Base-by-base conservation (phyloP, 2,329 filamentous ascomycete genomes). In the Trichoderma pleuroti region DNA sequence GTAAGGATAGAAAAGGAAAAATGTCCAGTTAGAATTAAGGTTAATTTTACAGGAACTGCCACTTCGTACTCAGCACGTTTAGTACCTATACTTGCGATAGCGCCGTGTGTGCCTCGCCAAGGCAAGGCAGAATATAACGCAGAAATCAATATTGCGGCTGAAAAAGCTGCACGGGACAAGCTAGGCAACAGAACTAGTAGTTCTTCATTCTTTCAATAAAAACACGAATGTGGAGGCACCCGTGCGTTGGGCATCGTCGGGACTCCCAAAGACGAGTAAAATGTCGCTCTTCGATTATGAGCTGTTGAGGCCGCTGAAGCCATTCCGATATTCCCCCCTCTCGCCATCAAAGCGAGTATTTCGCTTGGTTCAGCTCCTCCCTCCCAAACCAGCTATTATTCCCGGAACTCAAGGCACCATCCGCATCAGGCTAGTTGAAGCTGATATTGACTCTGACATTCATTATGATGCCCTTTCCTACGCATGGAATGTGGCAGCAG, bases 381-480 rank as follows among this genome's bases (percentile, higher is more conserved):
- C 74, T 2, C 72, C 75, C 1, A 70, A 60, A n/a, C 70, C 71
- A 11, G 68, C 74, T 0, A n/a, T 70, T n/a, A 42, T 75, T 1
- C 75, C 74, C 4, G 71, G 72, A 52, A 68, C 73, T 7, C 54
- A 71, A 24, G 74, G 76, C 10, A 78, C 74, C 1, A 11, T 77
- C 6, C 76, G 76, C 5, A 73, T 80, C 28, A 71, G 78, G 24
- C 70, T 80, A 32, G n/a, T 77, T 32, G 75, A 78, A 49, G 72
- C 59, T 6, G 71, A 75, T 60, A 66, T 75, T 18, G 74, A 74
- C 52, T 70, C 54, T 4, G 54, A 52, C 10, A 36, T 65, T 7
- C 24, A 62, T 7, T 80, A 78, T 56, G 76, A 79, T 46, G 75
- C 78, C 16, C 75, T 80, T 16, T 80, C 78, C 4, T 80, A 80